Percentiles rank a stretch among this genome's conserved stretches.
phyloP scores from a whole-genome alignment of 2,329 filamentous ascomycete species.

The Alternaria brassicicola region DNA sequence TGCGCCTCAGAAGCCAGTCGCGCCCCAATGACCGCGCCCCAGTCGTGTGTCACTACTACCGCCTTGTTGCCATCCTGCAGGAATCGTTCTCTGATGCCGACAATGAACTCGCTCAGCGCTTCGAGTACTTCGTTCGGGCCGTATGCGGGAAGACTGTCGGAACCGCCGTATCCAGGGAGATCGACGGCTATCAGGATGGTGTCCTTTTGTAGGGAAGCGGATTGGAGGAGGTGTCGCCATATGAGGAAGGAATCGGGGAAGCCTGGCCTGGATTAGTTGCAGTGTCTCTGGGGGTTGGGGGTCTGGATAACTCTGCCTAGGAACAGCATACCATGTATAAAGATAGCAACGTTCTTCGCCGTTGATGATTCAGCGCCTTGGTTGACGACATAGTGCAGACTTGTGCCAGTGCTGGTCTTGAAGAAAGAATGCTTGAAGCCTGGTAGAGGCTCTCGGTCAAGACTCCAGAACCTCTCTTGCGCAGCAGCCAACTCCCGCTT shows the following conservation, averaged over 20 bases:
- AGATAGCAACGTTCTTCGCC: conserved; percentile 55
- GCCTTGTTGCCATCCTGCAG: conserved; percentile 35
- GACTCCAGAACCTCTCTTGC: conserved; percentile 60
- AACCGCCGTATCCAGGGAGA: conserved; percentile 65
- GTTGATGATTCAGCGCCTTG: conserved; percentile 9
- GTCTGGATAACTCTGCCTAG: not conserved
- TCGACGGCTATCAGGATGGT: conserved; percentile 60
- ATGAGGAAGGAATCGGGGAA: conserved; percentile 65
- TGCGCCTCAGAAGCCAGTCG: conserved; percentile 65
- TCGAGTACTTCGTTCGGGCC: conserved; percentile 60
- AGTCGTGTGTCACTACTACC: conserved; percentile 61
- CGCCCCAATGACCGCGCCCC: conserved; percentile 60
- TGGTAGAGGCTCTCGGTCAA: conserved; percentile 53
- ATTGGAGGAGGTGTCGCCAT: conserved; percentile 58
- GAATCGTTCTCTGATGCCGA: conserved; percentile 57
- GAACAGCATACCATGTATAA: conserved; percentile 55
- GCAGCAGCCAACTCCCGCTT: conserved; percentile 47
- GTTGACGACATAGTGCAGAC: conserved; percentile 62
- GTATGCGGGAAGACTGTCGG: conserved; percentile 58
- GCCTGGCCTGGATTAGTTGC: conserved; percentile 32
- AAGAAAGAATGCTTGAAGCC: conserved; percentile 60
- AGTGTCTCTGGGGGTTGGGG: not conserved
- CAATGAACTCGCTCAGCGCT: conserved; percentile 59
- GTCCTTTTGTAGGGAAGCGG: conserved; percentile 47
- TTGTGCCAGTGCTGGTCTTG: conserved; percentile 55